Base-by-base conservation (phyloP, 495 filamentous ascomycete species). In the Hyaloscypha finlandica region DNA sequence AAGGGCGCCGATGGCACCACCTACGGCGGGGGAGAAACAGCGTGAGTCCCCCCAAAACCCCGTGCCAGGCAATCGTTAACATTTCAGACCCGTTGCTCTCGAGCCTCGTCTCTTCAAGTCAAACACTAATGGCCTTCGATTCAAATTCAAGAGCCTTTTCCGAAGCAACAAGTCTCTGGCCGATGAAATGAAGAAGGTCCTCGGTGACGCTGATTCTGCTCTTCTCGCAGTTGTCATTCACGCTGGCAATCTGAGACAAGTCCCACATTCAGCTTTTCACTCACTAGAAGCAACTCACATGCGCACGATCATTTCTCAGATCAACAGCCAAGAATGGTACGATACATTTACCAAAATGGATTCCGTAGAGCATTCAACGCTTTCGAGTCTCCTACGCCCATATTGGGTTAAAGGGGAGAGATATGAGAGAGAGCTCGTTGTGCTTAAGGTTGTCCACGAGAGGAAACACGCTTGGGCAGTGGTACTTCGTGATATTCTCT, bases 201-300 rank as follows among this genome's bases (percentile, higher is more conserved):
- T 71, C n/a, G 35, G 52, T n/a, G 58, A 71, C 37, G 48, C 66
- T 0, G 63, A 71, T 6, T 71, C 70, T 14, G 37, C 59, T 4
- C 63, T 71, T 32, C 45, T 59, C 14, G 70, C 70, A 1, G 68
- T 25, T 14, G 63, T 71, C n/a, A 62, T 71, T 31, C 66, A 64
- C 8, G 53, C 33, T 4, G 9, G 42, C 19, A 51, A 53, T 20
- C 2, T 59, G 8, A 42, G 63, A 11, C 35, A 16, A 4, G 55
- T 71, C 6, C 70, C 70, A 11, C 70, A 71, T 33, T 71, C 70
- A 4, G 61, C 70, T 32, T 71, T 71, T 51, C 70, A 71, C 32
- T 65, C 66, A 31, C 62, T 84, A 32, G 81, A 88, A 67, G 74
- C 77, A 53, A 85, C 86, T 80, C 72, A 83, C 77, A 74, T 85